A percentile compares a stretch with the other conserved stretches of the same genome.
These are phyloP conservation scores for Cladosporium sp. DNA, from an alignment of 2,329 filamentous ascomycete genomes.

Conservation along the genomic window DNA sequence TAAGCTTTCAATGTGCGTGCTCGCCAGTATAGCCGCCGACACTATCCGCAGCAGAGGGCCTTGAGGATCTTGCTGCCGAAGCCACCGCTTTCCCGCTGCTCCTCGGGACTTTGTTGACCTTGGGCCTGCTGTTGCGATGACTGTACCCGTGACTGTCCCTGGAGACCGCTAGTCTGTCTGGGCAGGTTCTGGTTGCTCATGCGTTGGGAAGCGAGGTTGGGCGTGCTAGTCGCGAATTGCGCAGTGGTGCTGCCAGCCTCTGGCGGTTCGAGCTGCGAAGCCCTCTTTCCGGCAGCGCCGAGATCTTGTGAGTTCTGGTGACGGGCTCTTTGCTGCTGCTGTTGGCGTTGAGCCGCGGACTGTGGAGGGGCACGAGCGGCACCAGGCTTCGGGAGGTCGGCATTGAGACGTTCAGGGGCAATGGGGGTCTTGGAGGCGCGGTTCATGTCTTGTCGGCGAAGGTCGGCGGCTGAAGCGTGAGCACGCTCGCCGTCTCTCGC, in stretches of 20 bases:
- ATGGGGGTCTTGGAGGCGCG: slow-evolving; percentile 53
- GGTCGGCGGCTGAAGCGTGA: slow-evolving; percentile 78
- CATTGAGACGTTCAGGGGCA: slow-evolving; percentile 43
- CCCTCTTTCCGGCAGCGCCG: slow-evolving; percentile 59
- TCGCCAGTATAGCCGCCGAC: slow-evolving; percentile 12
- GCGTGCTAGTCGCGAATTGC: slow-evolving; percentile 93
- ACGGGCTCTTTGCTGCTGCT: slow-evolving; percentile 21
- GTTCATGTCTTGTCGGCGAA: slow-evolving; percentile 57
- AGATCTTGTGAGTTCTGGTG: slow-evolving; percentile 30
- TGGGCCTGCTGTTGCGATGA: slow-evolving; percentile 1
- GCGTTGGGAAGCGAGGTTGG: slow-evolving; percentile 36
- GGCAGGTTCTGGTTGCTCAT: slow-evolving; percentile 11
- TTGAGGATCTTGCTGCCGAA: slow-evolving; percentile 93
- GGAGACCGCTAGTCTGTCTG: slow-evolving; percentile 2
- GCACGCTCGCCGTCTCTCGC: slow-evolving; percentile 47
- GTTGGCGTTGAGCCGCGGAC: slow-evolving; percentile 62
- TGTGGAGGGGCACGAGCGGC: slow-evolving; percentile 65
- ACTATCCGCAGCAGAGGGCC: slow-evolving; percentile 77
- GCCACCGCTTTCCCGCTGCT: slow-evolving; percentile 62
- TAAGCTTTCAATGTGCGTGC: slow-evolving; percentile 5
- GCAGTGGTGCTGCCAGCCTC: slow-evolving; percentile 83
- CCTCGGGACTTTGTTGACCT: slow-evolving; percentile 37
- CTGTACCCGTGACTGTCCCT: slow-evolving; percentile 33
- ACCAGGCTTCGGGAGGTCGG: slow-evolving; percentile 56
- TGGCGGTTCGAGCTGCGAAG: slow-evolving; percentile 70